Conservation (phyloP, 148 eudicot genomes). For the Cornus suecica region DNA sequence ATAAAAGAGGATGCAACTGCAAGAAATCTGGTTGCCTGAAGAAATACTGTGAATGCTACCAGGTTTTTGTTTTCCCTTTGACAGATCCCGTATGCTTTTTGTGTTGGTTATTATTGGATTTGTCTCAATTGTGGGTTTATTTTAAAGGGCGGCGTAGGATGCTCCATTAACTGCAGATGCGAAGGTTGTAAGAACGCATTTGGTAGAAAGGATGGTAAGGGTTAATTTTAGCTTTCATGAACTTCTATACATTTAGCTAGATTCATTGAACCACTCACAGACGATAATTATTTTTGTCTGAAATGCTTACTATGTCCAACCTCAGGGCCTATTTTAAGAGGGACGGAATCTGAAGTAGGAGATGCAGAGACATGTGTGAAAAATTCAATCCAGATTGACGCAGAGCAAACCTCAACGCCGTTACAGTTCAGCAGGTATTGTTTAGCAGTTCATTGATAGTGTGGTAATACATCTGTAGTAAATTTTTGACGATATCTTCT, state of each 20-base stretch:
- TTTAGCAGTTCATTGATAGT: neutral
- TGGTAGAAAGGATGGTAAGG: slow-evolving; percentile 78
- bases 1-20: slow-evolving; percentile 90
- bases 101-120: neutral
- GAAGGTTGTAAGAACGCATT: slow-evolving; percentile 84
- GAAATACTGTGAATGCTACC: slow-evolving; percentile 92
- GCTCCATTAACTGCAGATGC: slow-evolving; percentile 78
- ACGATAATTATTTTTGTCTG: neutral
- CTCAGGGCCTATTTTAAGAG: slow-evolving; percentile 37
- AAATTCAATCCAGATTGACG: slow-evolving; percentile 27
- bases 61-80: slow-evolving; percentile 45
- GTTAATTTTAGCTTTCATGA: neutral
- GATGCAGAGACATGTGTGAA: slow-evolving; percentile 31
- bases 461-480: neutral
- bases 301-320: neutral
- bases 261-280: neutral
- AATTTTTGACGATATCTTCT: neutral
- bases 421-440: slow-evolving; percentile 48
- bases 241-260: neutral
- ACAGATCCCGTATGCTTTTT: neutral
- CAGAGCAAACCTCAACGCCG: slow-evolving; percentile 63
- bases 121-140: neutral
- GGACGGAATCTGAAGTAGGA: slow-evolving; percentile 53
- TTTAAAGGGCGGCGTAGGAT: slow-evolving; percentile 80
- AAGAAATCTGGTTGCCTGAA: slow-evolving; percentile 84